These are phyloP conservation scores for Physcomitrium patens DNA, from an alignment of 225 moss, liverwort and hornwort genomes.

Conservation along the genomic window DNA sequence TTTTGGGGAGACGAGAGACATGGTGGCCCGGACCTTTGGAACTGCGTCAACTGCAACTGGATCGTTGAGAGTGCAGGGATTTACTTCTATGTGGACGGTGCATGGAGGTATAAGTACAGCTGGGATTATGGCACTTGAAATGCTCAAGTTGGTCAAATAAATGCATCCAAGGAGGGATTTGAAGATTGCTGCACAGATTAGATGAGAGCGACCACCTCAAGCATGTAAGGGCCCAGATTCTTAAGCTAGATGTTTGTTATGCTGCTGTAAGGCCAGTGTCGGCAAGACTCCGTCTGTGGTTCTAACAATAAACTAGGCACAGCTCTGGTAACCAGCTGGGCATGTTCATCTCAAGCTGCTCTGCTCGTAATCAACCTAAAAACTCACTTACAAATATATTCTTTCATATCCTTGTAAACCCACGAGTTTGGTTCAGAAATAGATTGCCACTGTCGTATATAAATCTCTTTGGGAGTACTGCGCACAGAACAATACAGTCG, in stretches of 20 bases:
- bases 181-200: neutral
- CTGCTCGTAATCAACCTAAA: neutral
- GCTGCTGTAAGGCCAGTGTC: neutral
- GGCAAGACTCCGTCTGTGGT: too few species aligned
- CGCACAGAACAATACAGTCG: neutral
- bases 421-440: too few species aligned
- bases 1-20: conserved; percentile 24
- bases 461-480: too few species aligned
- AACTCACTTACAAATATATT: neutral
- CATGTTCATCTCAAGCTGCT: neutral
- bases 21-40: conserved; percentile 4
- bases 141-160: too few species aligned
- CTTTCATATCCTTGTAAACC: neutral
- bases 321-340: neutral
- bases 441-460: too few species aligned
- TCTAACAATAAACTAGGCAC: neutral
- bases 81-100: neutral
- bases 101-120: neutral
- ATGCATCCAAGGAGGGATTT: neutral
- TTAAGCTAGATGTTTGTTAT: neutral
- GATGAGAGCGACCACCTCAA: too few species aligned
- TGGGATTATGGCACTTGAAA: neutral
- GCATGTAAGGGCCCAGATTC: neutral
- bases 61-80: neutral
- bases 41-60: conserved; percentile 22